A percentile compares a stretch with the other conserved stretches of the same genome.
Conservation (phyloP, 441 rosid species). For the Mallotus repandus region DNA sequence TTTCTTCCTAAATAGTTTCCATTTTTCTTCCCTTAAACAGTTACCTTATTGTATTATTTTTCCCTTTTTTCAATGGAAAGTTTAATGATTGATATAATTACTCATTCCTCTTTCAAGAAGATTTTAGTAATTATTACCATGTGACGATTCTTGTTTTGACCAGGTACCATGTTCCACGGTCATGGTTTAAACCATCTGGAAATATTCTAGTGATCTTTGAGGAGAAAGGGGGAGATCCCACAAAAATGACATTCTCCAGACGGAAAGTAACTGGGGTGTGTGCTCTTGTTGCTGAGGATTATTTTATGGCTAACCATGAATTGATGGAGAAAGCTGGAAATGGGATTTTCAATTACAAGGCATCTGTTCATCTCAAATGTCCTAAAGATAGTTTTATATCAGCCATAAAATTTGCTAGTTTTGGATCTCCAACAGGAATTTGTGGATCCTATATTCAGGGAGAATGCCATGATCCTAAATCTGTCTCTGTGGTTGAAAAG, state of each 20-base stretch:
- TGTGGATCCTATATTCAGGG: slow-evolving; percentile 52
- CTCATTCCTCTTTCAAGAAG: neutral
- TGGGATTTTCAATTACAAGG: slow-evolving; percentile 19
- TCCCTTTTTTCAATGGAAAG: neutral
- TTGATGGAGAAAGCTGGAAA: slow-evolving; percentile 23
- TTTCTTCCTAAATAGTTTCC: too few species aligned
- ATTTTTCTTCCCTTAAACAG: too few species aligned
- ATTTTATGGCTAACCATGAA: slow-evolving; percentile 31
- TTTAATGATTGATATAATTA: neutral
- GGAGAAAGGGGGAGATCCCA: slow-evolving; percentile 91
- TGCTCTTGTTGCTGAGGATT: slow-evolving; percentile 39
- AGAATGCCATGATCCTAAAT: slow-evolving; percentile 54
- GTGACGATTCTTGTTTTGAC: slow-evolving; percentile 10
- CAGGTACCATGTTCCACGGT: slow-evolving; percentile 95
- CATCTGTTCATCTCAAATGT: slow-evolving; percentile 45
- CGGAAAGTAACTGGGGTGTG: slow-evolving; percentile 49
- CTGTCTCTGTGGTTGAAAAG: slow-evolving; percentile 43
- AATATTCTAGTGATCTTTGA: slow-evolving; percentile 83
- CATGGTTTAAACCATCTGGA: slow-evolving; percentile 93
- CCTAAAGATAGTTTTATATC: slow-evolving; percentile 39
- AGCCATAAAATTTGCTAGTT: slow-evolving; percentile 58
- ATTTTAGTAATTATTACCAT: neutral
- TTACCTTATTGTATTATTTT: neutral
- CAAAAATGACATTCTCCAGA: slow-evolving; percentile 58
- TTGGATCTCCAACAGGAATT: slow-evolving; percentile 55